Evolutionary conservation across 176 grass and related monocot species (phyloP).

Genomic region (Typha latifolia): DNA sequence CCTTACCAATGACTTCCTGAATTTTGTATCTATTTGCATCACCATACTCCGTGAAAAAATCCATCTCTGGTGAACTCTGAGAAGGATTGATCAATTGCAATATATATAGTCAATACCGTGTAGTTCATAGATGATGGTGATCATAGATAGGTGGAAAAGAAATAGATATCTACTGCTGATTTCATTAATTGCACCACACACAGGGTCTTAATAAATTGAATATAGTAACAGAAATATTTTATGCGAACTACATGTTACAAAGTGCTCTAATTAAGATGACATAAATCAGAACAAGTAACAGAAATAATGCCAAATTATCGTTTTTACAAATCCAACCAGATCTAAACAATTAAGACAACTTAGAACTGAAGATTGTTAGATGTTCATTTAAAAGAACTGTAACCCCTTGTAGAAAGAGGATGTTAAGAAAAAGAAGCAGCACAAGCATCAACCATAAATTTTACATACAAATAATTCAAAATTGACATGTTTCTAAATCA

Average conservation of each 20-base stretch:
- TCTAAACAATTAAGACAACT: not conserved
- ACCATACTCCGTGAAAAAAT: slow-evolving; percentile 91
- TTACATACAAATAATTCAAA: not conserved
- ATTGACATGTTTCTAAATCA: not conserved
- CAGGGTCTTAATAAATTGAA: not conserved
- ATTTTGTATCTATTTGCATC: slow-evolving; percentile 97
- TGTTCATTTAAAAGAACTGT: not conserved
- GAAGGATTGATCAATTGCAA: slow-evolving; percentile 16
- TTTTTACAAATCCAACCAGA: not conserved
- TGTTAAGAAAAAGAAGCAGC: not conserved
- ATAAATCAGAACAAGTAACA: not conserved
- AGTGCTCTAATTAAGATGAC: not conserved
- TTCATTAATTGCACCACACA: not conserved
- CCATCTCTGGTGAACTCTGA: slow-evolving; percentile 65
- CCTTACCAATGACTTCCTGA: slow-evolving; percentile 95
- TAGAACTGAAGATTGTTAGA: not conserved
- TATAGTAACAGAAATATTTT: not conserved
- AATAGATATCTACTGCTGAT: not conserved
- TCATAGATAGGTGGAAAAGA: not conserved
- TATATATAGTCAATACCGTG: not conserved
- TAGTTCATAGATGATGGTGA: too few species aligned
- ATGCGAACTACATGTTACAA: not conserved
- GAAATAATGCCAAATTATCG: not conserved
- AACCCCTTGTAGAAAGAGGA: not conserved
- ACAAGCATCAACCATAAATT: not conserved